Percentiles rank a stretch among this genome's conserved stretches.
These are phyloP conservation scores for Rhizopus delemar DNA, from an alignment of 371 early-diverging fungal species.

Conservation along the genomic window DNA sequence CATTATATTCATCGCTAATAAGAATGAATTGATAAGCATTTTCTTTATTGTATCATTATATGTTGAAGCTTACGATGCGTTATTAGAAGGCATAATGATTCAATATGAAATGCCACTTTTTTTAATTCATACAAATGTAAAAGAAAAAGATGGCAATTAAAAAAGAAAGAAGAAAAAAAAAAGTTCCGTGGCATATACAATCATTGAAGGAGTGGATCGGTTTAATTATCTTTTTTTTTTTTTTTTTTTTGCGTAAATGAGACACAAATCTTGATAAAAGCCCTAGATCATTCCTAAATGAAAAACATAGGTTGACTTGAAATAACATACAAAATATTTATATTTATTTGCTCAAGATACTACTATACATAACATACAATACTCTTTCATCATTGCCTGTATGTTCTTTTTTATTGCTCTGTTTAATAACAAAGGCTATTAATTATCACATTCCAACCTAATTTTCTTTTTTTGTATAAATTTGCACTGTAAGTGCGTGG, in stretches of 20 bases:
- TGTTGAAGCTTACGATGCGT: not conserved
- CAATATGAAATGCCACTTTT: not conserved
- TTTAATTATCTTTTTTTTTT: slow-evolving; percentile 1
- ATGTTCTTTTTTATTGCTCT: not conserved
- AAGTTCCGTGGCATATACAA: slow-evolving; percentile 3
- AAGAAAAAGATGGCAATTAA: not conserved
- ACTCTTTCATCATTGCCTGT: not conserved
- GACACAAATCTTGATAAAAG: not conserved
- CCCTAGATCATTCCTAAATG: slow-evolving; percentile 4
- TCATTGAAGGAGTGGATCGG: not conserved
- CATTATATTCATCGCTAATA: not conserved
- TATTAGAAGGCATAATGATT: not conserved
- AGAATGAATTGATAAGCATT: not conserved
- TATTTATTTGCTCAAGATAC: no score
- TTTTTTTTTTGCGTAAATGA: not conserved
- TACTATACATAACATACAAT: not conserved
- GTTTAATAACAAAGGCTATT: not conserved
- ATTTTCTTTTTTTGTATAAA: slow-evolving; percentile 8
- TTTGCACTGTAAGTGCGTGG: not conserved
- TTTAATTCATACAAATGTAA: slow-evolving; percentile 2
- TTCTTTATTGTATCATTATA: no score
- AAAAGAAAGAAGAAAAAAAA: not conserved
- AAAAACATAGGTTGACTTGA: no score
- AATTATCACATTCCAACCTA: slow-evolving; percentile 3
- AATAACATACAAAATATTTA: no score